Evolutionary conservation across 352 stramenopile genomes (phyloP), one percentile per base, ranked within the genome.

Genomic region (Phytophthora megakarya): DNA sequence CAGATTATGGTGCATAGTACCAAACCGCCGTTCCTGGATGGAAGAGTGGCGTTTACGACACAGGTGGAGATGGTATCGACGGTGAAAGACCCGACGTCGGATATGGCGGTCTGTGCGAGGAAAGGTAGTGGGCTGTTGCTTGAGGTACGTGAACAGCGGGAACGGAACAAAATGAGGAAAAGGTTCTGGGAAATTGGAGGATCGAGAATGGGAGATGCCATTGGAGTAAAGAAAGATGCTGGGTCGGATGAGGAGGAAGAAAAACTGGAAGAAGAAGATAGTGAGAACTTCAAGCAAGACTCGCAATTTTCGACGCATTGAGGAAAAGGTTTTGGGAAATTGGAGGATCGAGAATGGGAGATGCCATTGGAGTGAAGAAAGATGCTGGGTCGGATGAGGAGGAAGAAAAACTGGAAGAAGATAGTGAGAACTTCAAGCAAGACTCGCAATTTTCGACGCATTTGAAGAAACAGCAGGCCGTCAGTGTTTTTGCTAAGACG

Each of bases 261-360:
- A 33, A 65, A 70, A 16, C 51, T 75, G n/a, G 40, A 72, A 25
- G 50, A 78, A 16, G 81, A 73, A 0, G 76, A 85, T 10, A 81
- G 92, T 21, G 71, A 96, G 4, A 92, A 98, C 69, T 98, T 98
- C 80, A 98, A 98, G 73, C 92, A 97, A 26, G 91, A 96, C 26
- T 92, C 81, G 33, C 94, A 97, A 40, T 99, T 98, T n/a, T n/a
- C n/a, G n/a, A n/a, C n/a, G n/a, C n/a, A n/a, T n/a, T 99, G 94
- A 84, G 96, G 40, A 95, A 99, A 78, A 88, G 97, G 19, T 99
- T 99, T 76, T 99, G 97, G 98, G 97, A 99, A 66, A 63, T 99
- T 8, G 97, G 97, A 7, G 97, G 97, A 3, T 98, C 90, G 22
- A 86, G 93, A 30, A 99, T 99, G 97, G 97, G 97, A 19, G 78